Percentiles rank a stretch among this genome's conserved stretches.
These are phyloP conservation scores for Jacaranda copaia DNA, from an alignment of 257 asterid genomes.

Conservation along the genomic window DNA sequence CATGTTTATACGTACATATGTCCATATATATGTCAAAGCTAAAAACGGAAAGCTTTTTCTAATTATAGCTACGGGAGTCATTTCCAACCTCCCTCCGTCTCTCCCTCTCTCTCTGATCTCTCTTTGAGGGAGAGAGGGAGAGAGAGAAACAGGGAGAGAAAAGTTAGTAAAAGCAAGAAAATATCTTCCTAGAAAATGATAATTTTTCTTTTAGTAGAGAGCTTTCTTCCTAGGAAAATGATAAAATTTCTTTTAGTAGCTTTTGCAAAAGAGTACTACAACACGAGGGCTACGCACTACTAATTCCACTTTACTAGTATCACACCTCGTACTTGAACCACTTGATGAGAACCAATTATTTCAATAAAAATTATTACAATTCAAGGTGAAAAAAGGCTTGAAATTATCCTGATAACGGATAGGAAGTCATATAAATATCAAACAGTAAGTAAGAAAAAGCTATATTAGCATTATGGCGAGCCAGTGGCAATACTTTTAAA, in stretches of 20 bases:
- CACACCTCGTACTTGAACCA: conserved; percentile 44
- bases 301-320: conserved; percentile 10
- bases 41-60: neutral
- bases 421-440: neutral
- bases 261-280: conserved; percentile 43
- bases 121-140: neutral
- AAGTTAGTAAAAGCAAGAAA: conserved; percentile 32
- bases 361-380: neutral
- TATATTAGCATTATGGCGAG: too few species aligned
- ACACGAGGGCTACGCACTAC: conserved; percentile 28
- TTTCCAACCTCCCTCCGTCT: conserved; percentile 34
- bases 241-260: conserved; percentile 17
- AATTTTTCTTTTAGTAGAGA: conserved; percentile 20
- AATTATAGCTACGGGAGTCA: conserved; percentile 17
- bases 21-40: neutral
- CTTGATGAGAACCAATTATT: neutral
- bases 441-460: too few species aligned
- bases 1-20: neutral
- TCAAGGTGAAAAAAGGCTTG: neutral
- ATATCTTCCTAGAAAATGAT: conserved; percentile 31
- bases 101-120: neutral
- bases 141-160: conserved; percentile 5
- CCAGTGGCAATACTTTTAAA: too few species aligned
- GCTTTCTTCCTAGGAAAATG: conserved; percentile 21
- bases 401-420: neutral